Evolutionary conservation across 257 asterid genomes (phyloP), one percentile per base, ranked within the genome.

Genomic region (Verbena officinalis): DNA sequence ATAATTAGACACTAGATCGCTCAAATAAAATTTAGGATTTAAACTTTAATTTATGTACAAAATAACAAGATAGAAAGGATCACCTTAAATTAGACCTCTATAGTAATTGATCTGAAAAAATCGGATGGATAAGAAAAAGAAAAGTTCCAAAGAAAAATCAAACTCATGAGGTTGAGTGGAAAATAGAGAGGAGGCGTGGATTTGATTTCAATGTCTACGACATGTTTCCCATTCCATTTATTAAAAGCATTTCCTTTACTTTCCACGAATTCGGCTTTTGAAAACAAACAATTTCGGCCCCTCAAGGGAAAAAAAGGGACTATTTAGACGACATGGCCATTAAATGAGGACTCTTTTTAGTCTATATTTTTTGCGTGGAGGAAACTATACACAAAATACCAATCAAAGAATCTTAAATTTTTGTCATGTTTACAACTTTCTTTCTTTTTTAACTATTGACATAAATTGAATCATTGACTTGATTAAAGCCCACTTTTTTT

Each of bases 141-240:
- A n/a, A n/a, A n/a, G n/a, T n/a, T n/a, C n/a, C n/a, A n/a, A n/a
- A n/a, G n/a, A n/a, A n/a, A n/a, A n/a, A n/a, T n/a, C n/a, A n/a
- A n/a, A n/a, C n/a, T 27, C 33, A 27, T 27, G 33, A 5, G 33
- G 5, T 27, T 27, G 34, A 51, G 34, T 6, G 34, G 17, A 7
- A 13, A 12, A 51, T 1, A 22, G 7, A 23, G 24, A 6, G 15
- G 11, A 24, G 24, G 43, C 59, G 42, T 54, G 13, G 70, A 45
- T 43, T 54, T 67, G 34, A 59, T 58, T 67, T 81, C 48, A 57
- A 58, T 65, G 81, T 68, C 77, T 59, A 27, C 53, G 68, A 78
- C 79, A 68, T 75, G 81, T 81, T 78, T 65, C 55, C 45, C 65
- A 44, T 33, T 17, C 34, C 56, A 66, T 11, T 27, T 54, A 31